Base-by-base conservation (phyloP, 2,329 filamentous ascomycete genomes). In the Colletotrichum zoysiae region DNA sequence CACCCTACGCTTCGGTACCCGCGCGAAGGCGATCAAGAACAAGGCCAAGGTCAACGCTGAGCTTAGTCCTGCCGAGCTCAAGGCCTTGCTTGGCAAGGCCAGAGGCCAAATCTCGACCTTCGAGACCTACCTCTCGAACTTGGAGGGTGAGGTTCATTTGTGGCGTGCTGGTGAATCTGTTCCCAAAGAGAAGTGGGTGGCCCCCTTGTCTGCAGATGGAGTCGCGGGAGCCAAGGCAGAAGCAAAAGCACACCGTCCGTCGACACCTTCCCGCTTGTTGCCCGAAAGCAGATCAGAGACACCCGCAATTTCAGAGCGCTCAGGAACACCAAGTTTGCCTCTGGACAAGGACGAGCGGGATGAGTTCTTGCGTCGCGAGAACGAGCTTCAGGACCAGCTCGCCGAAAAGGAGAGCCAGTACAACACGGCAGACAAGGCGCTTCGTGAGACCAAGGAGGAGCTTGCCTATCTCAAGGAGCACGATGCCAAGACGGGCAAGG, bases 31-130 rank as follows among this genome's bases (percentile, higher is more conserved):
- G 0, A 99, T 99, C 86, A 98, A 98, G 92, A 98, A 98, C 87
- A 98, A 98, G 88, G 96, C 96, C 83, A 99, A 98, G 92, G 93
- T 99, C 88, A 99, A 99, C 80, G 95, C 95, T 57, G 96, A 99
- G 82, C 89, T 99, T 78, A 98, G 95, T 78, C 96, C 96, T 57
- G 91, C 95, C 16, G 96, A 99, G 83, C 90, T 99, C 86, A 99
- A 98, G 84, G 88, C 91, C 61, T 88, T 98, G 78, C 90, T 99
- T 80, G 95, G 94, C 84, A 97, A 97, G 83, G 94, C 95, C 18
- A 95, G 97, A 82, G 90, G 89, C 64, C 95, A 98, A 81, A 92
- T 96, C 75, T 94, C 93, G 30, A 95, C 90, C 20, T 98, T 97
- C 81, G 93, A 97, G 80, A 90, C 86, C 70, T 98, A 98, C 79